Evolutionary conservation across 192 early-diverging fungal genomes (phyloP).

Genomic region (Linnemannia schmuckeri): DNA sequence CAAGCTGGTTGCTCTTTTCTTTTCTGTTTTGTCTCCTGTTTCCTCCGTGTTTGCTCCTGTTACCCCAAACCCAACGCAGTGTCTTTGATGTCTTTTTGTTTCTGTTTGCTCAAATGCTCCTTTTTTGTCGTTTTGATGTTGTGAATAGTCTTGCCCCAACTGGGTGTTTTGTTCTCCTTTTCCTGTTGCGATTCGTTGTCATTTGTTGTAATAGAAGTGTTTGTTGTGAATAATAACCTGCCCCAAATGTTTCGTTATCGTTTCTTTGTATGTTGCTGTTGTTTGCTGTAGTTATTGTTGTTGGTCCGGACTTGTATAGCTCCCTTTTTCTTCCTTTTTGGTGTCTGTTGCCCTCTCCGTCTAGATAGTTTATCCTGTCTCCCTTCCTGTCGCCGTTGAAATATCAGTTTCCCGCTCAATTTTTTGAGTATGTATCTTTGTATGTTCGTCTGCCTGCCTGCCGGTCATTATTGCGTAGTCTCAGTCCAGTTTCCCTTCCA

Average conservation of each 20-base stretch:
- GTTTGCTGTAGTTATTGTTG: not conserved
- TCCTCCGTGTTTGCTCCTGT: constrained; percentile 5
- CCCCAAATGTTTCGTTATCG: not conserved
- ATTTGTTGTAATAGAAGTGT: no score
- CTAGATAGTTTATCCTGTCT: not conserved
- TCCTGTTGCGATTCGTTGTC: no score
- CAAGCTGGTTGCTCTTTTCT: not conserved
- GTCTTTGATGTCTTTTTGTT: constrained; percentile 1
- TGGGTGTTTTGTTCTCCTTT: no score
- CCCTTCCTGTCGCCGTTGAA: not conserved
- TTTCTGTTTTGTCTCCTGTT: not conserved
- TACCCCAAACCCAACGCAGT: not conserved
- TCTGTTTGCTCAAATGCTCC: not conserved
- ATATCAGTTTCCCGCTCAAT: not conserved
- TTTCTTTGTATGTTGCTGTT: not conserved
- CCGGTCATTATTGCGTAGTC: not conserved
- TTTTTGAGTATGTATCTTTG: not conserved
- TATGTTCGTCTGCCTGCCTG: not conserved
- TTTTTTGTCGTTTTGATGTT: constrained; percentile 1
- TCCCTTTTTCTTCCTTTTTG: not conserved
- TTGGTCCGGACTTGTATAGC: no score
- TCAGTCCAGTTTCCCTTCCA: not conserved
- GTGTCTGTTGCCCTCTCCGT: not conserved
- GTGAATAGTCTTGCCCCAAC: no score
- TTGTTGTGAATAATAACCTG: no score